Base-by-base conservation (phyloP, 2,329 filamentous ascomycete genomes). In the Cytospora chrysosperma region DNA sequence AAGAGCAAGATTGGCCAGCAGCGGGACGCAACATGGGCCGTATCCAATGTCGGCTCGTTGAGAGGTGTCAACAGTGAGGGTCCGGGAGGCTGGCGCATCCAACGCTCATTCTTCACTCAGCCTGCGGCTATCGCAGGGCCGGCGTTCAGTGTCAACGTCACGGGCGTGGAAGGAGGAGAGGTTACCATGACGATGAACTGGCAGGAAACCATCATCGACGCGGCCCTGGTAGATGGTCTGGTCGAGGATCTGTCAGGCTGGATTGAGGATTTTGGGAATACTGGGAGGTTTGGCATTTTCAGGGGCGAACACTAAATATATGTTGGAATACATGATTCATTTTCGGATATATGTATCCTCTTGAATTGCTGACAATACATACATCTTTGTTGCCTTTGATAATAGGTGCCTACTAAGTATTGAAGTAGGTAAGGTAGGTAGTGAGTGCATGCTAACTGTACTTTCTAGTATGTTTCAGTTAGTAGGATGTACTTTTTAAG, bases 21-120 rank as follows among this genome's bases (percentile, higher is more conserved):
- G 15, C 76, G 82, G 12, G 70, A 74, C 2, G 68, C 68, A 3
- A 79, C 81, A 0, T 86, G 82, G 78, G 79, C 81, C 65, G 68
- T 86, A 5, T 85, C 80, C 65, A 87, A 86, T 68, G 64, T 85
- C 6, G 84, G 84, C 1, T 73, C 74, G 17, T 69, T 81, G n/a
- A 69, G 72, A 6, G 60, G 64, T 0, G 55, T 40, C 12, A 52
- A 30, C 12, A 56, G 64, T 8, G 61, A 66, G 61, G 66, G 50
- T 8, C 67, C 12, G 34, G 60, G 53, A 26, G 63, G 53, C 3
- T 78, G 77, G 76, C 68, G 65, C 3, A 75, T 84, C 27, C 74
- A 75, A 4, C 76, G 80, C n/a, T 70, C 76, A 21, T 67, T 84
- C 17, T 85, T 86, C 68, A 77, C 80, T 0, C 84, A 85, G 63